Conservation (phyloP, 768 basidiomycete genomes). For the Serendipita sp. region DNA sequence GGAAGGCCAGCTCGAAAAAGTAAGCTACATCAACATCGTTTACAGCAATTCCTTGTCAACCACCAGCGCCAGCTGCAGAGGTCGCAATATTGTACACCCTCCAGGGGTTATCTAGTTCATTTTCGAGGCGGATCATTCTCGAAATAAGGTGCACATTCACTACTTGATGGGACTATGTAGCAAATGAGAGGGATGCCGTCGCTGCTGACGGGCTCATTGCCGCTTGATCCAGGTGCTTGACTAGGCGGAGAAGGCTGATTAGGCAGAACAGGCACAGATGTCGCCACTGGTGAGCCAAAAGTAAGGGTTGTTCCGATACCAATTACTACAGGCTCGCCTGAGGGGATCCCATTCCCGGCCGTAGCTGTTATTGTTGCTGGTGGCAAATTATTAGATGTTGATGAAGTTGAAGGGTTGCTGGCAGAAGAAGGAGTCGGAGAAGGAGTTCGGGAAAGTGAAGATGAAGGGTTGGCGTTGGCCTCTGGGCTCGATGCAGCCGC, state of each 20-base stretch:
- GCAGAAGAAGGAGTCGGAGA: neutral
- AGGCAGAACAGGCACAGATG: too few species aligned
- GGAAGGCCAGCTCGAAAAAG: neutral
- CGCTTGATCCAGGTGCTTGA: neutral
- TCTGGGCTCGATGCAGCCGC: neutral
- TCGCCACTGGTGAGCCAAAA: neutral
- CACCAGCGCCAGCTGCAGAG: neutral
- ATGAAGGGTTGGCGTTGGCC: neutral
- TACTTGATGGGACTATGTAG: neutral
- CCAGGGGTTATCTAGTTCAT: neutral
- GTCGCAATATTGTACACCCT: neutral
- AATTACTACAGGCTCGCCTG: neutral
- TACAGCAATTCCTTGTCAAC: neutral
- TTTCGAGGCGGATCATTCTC: neutral
- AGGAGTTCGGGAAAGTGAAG: neutral
- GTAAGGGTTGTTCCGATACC: neutral
- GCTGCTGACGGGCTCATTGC: neutral
- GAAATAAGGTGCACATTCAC: constrained; percentile 3
- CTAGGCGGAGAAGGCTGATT: neutral
- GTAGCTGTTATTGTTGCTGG: neutral
- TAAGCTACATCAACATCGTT: neutral
- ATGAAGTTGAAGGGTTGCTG: neutral
- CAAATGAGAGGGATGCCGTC: neutral
- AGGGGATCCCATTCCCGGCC: neutral
- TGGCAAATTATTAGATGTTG: neutral